Conservation (phyloP, 1,284 basidiomycete genomes). For the Rhodofomes roseus region DNA sequence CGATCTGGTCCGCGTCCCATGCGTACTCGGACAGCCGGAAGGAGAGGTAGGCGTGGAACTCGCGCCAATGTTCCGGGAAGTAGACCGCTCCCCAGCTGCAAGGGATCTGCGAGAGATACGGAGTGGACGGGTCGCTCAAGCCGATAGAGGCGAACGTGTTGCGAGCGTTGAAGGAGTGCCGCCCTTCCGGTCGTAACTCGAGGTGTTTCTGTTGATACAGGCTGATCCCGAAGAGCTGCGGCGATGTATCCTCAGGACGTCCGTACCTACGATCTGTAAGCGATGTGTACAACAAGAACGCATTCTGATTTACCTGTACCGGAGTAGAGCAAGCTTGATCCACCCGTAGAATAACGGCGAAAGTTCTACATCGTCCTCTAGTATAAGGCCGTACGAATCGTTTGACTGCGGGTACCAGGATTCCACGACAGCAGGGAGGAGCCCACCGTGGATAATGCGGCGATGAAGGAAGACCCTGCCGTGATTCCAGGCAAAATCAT, state of each 20-base stretch:
- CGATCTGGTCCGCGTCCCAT: conserved; percentile 38
- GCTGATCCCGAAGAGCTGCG: conserved; percentile 70
- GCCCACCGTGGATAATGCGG: conserved; percentile 69
- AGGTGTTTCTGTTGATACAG: conserved; percentile 81
- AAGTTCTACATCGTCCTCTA: conserved; percentile 83
- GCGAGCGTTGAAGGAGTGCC: conserved; percentile 65
- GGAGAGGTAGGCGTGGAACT: conserved; percentile 75
- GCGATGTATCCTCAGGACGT: conserved; percentile 30
- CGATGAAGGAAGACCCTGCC: conserved; percentile 61
- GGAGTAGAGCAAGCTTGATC: conserved; percentile 71
- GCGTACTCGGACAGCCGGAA: conserved; percentile 53
- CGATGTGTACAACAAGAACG: background rate
- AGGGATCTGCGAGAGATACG: conserved; percentile 80
- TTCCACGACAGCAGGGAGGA: conserved; percentile 79
- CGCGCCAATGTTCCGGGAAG: conserved; percentile 82
- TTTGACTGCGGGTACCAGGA: conserved; percentile 79
- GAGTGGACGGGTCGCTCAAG: conserved; percentile 45
- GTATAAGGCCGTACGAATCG: conserved; percentile 70
- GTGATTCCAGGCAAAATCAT: conserved; percentile 54
- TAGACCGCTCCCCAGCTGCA: conserved; percentile 91
- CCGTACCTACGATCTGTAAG: conserved; percentile 49
- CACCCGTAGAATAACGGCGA: conserved; percentile 83
- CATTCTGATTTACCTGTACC: conserved; percentile 53
- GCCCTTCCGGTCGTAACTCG: conserved; percentile 67
- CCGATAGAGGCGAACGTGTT: conserved; percentile 45